phyloP scores from a whole-genome alignment of 225 moss, liverwort and hornwort species.

The Thuidium tamariscinum region DNA sequence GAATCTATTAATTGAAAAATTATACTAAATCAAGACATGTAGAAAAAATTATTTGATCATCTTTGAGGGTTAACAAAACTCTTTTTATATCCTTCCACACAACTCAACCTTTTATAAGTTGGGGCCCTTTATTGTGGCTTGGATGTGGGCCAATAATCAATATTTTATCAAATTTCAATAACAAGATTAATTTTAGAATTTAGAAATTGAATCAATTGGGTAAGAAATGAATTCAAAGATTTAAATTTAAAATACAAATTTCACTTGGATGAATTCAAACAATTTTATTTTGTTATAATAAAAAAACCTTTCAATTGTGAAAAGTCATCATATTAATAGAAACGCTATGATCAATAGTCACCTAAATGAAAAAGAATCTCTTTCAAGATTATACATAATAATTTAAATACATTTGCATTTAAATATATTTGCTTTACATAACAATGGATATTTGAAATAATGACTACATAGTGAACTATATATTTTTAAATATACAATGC shows the following conservation, averaged over 20 bases:
- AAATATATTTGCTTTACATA: too few species aligned
- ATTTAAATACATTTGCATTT: not conserved
- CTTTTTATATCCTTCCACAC: not conserved
- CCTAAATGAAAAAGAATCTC: not conserved
- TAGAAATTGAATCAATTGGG: not conserved
- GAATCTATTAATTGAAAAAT: too few species aligned
- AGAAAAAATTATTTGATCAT: too few species aligned
- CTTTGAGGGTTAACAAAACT: not conserved
- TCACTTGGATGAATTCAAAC: not conserved
- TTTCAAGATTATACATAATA: not conserved
- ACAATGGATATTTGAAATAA: not conserved
- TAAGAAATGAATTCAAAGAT: too few species aligned
- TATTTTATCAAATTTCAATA: not conserved
- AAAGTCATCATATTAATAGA: not conserved
- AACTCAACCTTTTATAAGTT: fast-evolving
- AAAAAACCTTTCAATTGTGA: not conserved
- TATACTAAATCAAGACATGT: too few species aligned
- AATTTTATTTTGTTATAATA: too few species aligned
- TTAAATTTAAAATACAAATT: too few species aligned
- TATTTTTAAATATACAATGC: not conserved
- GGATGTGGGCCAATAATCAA: fast-evolving
- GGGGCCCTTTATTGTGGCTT: fast-evolving
- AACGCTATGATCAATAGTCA: not conserved
- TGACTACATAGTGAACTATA: not conserved
- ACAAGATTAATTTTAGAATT: fast-evolving